Base-by-base conservation (phyloP, 345 rosid species). In the Lepidium sativum region DNA sequence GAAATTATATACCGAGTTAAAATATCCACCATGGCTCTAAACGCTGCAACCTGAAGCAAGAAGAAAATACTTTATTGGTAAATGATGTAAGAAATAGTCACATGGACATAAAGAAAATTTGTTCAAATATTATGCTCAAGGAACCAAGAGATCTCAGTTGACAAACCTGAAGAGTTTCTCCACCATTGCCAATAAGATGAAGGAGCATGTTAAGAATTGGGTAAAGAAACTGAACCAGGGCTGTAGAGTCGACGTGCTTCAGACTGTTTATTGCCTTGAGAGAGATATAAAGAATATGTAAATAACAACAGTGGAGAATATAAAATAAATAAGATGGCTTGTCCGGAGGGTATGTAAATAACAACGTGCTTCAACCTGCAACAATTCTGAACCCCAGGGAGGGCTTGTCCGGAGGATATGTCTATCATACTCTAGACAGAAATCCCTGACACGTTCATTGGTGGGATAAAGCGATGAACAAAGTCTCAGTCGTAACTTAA, bases 321-420 rank as follows among this genome's bases (percentile, higher is more conserved):
- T 21, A 48, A 33, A 38, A 12, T 37, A 61, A 32, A 67, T 55
- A 54, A 62, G 57, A 41, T n/a, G n/a, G n/a, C n/a, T n/a, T n/a
- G n/a, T n/a, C n/a, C n/a, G n/a, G n/a, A n/a, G n/a, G n/a, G n/a
- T n/a, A n/a, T n/a, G n/a, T n/a, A n/a, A n/a, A n/a, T n/a, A n/a
- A n/a, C n/a, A n/a, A n/a, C n/a, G n/a, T n/a, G n/a, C n/a, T n/a
- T n/a, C n/a, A n/a, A n/a, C 99, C 96, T 94, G 97, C 74, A 94
- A 80, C 74, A 94, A 96, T 86, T 94, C 99, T 53, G 99, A 94
- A 66, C 97, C 97, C 99, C 99, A 94, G 50, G 96, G 99, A 40
- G 99, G 86, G 60, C 82, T 94, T 62, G 99, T 83, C 71, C 89
- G 90, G 63, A 90, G 92, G 57, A 92, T 86, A 80, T 90, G 99